Evolutionary conservation across 192 early-diverging fungal genomes (phyloP).

Genomic region (Dissophora globulifera): DNA sequence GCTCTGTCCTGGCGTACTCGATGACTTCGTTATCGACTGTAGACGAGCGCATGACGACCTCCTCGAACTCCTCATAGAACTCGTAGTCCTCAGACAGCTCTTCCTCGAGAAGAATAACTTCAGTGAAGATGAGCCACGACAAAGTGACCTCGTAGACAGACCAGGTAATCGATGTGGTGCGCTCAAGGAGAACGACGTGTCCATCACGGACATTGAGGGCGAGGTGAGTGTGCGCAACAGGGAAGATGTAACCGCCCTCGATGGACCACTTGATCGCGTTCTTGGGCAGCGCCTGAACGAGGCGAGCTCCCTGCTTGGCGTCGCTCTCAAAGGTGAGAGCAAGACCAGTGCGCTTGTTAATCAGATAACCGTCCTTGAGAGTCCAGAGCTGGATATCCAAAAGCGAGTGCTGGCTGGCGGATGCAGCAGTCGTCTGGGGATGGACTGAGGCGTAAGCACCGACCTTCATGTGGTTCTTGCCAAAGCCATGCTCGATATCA

Average conservation of each 20-base stretch:
- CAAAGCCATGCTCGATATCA: slow-evolving; percentile 40
- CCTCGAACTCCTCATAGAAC: slow-evolving; percentile 52
- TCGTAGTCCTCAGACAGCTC: slow-evolving; percentile 30
- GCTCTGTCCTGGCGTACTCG: slow-evolving; percentile 43
- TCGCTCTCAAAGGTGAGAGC: slow-evolving; percentile 36
- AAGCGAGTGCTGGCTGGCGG: slow-evolving; percentile 45
- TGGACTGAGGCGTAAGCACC: slow-evolving; percentile 41
- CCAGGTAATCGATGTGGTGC: slow-evolving; percentile 31
- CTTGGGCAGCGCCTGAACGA: slow-evolving; percentile 42
- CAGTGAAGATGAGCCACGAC: slow-evolving; percentile 41
- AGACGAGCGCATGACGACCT: slow-evolving; percentile 43
- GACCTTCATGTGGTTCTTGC: slow-evolving; percentile 45
- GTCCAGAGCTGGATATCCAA: slow-evolving; percentile 53
- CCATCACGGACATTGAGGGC: slow-evolving; percentile 42
- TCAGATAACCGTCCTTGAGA: slow-evolving; percentile 46
- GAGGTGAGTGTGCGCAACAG: slow-evolving; percentile 27
- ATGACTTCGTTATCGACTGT: slow-evolving; percentile 18
- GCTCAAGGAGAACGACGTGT: slow-evolving; percentile 40
- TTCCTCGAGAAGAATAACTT: slow-evolving; percentile 21
- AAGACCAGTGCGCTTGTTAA: slow-evolving; percentile 54
- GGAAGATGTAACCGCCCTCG: slow-evolving; percentile 44
- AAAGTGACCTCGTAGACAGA: slow-evolving; percentile 27
- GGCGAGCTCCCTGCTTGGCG: slow-evolving; percentile 24
- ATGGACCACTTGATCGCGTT: slow-evolving; percentile 44
- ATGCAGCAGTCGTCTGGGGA: slow-evolving; percentile 47